phyloP scores from a whole-genome alignment of 768 basidiomycete genomes.

The Tulasnella calospora region DNA sequence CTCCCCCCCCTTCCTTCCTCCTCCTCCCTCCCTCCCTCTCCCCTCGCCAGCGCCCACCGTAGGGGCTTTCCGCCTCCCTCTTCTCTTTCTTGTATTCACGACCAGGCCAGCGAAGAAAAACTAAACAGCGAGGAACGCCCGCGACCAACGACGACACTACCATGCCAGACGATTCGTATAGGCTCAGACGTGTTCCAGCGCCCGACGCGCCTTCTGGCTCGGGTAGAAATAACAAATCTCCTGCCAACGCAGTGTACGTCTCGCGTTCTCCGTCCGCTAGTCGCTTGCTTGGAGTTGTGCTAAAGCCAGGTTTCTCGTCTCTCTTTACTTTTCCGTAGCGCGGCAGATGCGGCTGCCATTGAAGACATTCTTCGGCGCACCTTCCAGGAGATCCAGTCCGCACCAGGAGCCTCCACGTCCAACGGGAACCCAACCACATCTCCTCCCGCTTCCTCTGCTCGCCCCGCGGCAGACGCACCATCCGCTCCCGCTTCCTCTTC shows the following conservation, averaged over 20 bases:
- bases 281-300: not conserved
- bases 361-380: constrained; percentile 22
- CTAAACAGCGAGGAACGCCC: no score
- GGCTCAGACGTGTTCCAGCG: constrained; percentile 19
- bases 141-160: not conserved
- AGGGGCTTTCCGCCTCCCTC: not conserved
- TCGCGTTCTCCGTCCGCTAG: not conserved
- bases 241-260: constrained; percentile 7
- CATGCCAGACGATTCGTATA: constrained; percentile 19
- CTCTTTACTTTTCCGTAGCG: not conserved
- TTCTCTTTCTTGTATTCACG: not conserved
- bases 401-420: not conserved
- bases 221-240: constrained; percentile 9
- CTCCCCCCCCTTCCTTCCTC: not conserved
- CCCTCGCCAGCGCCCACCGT: not conserved
- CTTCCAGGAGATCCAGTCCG: not conserved
- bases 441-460: not conserved
- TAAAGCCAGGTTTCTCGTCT: not conserved
- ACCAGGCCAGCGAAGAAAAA: not conserved
- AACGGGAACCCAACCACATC: not conserved
- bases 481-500: not conserved
- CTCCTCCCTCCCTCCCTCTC: constrained; percentile 9
- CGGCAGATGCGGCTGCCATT: constrained; percentile 14
- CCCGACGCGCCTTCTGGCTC: not conserved
- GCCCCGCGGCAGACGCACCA: not conserved